Base-by-base conservation (phyloP, 148 eudicot genomes). In the Euryodendron excelsum region DNA sequence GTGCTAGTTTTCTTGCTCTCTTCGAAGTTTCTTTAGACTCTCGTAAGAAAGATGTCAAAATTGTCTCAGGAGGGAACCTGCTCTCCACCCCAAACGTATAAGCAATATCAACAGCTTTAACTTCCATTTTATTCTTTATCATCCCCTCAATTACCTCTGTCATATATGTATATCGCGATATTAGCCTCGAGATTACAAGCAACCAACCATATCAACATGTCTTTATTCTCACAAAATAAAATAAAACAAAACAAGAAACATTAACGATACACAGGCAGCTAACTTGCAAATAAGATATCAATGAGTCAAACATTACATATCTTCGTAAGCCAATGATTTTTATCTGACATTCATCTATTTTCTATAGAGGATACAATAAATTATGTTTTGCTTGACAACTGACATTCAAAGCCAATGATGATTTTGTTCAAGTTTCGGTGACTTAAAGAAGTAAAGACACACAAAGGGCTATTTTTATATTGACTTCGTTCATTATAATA, bases 61-160 rank as follows among this genome's bases (percentile, higher is more conserved):
- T 76, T 74, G 65, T 67, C 39, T 67, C 79, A 77, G 85, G 88
- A 56, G 78, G 73, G 56, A 80, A 83, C 72, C 56, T 88, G 37
- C 82, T 87, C 66, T 88, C 85, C 63, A 90, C 23, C 52, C 86
- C 88, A 64, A 88, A 86, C 71, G 83, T 77, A 63, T 77, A 90
- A 56, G 30, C 79, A 18, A 86, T 34, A 75, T 88, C 86, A 85
- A 86, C 83, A 77, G 89, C 90, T 78, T 87, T 81, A 69, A 86
- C 69, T 66, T 83, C 87, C 84, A 80, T 80, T 77, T 82, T 77
- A 30, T 78, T 80, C 81, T 82, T 81, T 59, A 77, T 23, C 90
- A 85, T 86, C 74, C 52, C 37, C 64, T 86, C 87, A 67, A 90
- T 63, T 80, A 86, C 71, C 18, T 79, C 93, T 90, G 90, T 55